These are phyloP conservation scores for Colletotrichum salicis DNA, from an alignment of 2,329 filamentous ascomycete genomes.

Conservation along the genomic window DNA sequence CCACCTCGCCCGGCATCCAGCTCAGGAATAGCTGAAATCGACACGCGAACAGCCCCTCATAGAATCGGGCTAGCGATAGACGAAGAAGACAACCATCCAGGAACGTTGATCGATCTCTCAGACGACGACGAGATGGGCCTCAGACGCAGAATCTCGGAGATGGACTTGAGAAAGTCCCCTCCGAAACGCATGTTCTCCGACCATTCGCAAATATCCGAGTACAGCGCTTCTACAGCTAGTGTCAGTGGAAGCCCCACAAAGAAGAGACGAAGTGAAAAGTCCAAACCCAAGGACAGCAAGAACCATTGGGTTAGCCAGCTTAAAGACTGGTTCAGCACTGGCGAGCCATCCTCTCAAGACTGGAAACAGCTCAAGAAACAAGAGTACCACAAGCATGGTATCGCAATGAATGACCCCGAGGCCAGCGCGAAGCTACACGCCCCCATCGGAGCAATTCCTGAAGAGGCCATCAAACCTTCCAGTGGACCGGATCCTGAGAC, in stretches of 20 bases:
- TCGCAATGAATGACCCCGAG: slow-evolving; percentile 54
- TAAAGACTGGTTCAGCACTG: slow-evolving; percentile 60
- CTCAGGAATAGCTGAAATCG: slow-evolving; percentile 19
- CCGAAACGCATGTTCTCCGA: slow-evolving; percentile 25
- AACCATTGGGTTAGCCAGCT: slow-evolving; percentile 54
- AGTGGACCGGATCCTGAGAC: slow-evolving; percentile 60
- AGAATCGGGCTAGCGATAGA: slow-evolving; percentile 18
- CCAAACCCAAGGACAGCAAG: slow-evolving; percentile 44
- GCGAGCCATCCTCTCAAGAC: slow-evolving; percentile 61
- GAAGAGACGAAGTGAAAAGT: slow-evolving; percentile 36
- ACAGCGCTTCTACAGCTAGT: slow-evolving; percentile 39
- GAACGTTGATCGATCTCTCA: slow-evolving; percentile 10
- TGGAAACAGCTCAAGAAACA: slow-evolving; percentile 58
- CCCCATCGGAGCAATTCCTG: slow-evolving; percentile 57
- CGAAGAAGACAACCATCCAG: slow-evolving; percentile 30
- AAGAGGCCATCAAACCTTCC: slow-evolving; percentile 57
- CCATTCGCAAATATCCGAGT: slow-evolving; percentile 39
- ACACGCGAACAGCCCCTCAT: slow-evolving; percentile 13
- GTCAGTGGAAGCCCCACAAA: slow-evolving; percentile 16
- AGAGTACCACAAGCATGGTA: slow-evolving; percentile 55
- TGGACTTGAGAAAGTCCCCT: slow-evolving; percentile 29
- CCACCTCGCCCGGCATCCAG: slow-evolving; percentile 25
- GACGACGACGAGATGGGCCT: slow-evolving; percentile 25
- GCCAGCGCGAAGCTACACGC: slow-evolving; percentile 59
- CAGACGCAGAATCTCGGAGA: slow-evolving; percentile 22